Evolutionary conservation across 768 basidiomycete genomes (phyloP).

Genomic region (Amanita pallidorosea): DNA sequence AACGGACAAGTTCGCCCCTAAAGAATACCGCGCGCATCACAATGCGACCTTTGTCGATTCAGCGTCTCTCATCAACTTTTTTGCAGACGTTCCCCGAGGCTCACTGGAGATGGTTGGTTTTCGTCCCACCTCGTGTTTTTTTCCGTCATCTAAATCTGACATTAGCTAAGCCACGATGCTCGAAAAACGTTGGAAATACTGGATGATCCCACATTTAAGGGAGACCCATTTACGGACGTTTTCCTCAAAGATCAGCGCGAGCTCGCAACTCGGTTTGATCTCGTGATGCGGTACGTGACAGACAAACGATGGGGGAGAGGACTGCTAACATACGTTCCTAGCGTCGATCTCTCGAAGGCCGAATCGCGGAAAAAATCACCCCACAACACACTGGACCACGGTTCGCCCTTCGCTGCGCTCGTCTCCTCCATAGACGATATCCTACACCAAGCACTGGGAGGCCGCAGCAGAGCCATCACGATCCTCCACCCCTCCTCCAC

Average conservation of each 20-base stretch:
- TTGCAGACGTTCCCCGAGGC: constrained; percentile 63
- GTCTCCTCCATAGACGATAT: constrained; percentile 38
- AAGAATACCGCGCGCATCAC: constrained; percentile 41
- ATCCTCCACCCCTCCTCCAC: constrained; percentile 43
- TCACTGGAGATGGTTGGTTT: constrained; percentile 65
- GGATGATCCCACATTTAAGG: constrained; percentile 30
- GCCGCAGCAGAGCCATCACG: constrained; percentile 55
- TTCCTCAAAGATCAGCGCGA: constrained; percentile 69
- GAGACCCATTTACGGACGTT: constrained; percentile 57
- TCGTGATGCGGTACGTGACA: constrained; percentile 44
- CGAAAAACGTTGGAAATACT: constrained; percentile 57
- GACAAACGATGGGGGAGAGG: neutral
- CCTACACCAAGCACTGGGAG: constrained; percentile 59
- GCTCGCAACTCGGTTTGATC: constrained; percentile 61
- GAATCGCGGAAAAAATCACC: constrained; percentile 31
- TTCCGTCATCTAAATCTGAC: neutral
- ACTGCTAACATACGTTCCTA: constrained; percentile 13
- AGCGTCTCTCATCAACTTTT: constrained; percentile 63
- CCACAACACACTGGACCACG: constrained; percentile 43
- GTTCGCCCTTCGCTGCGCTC: constrained; percentile 46
- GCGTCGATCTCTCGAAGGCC: constrained; percentile 45
- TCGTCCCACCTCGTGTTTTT: neutral
- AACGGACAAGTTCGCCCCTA: constrained; percentile 31
- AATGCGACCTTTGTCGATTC: constrained; percentile 70
- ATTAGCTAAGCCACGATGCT: constrained; percentile 69